Conservation (phyloP, 345 rosid species). For the Eucalyptus sideroxylon region DNA sequence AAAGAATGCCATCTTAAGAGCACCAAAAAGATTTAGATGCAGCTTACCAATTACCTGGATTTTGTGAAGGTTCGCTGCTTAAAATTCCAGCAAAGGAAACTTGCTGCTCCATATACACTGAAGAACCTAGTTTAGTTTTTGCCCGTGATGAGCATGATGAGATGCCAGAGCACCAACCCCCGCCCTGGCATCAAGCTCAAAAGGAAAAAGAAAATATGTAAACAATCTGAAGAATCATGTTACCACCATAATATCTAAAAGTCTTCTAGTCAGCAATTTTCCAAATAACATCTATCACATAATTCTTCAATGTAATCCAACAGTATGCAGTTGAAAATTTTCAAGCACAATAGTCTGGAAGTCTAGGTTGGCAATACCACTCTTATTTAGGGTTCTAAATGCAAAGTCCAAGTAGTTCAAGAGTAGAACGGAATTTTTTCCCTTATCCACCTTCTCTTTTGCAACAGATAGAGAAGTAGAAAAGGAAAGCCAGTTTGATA, state of each 20-base stretch:
- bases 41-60: neutral
- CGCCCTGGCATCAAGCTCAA: neutral
- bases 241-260: neutral
- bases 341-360: neutral
- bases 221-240: neutral
- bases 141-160: neutral
- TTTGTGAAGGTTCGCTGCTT: neutral
- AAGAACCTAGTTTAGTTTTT: neutral
- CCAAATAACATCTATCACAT: neutral
- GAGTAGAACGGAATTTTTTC: neutral
- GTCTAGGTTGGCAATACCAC: neutral
- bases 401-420: neutral
- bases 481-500: neutral
- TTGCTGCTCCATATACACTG: neutral
- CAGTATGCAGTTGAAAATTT: neutral
- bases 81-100: neutral
- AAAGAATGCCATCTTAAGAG: neutral
- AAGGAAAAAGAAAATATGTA: neutral
- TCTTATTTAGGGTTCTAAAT: neutral
- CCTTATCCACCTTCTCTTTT: neutral
- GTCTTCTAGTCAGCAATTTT: neutral
- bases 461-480: neutral
- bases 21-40: neutral
- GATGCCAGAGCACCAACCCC: neutral
- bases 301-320: neutral